These are phyloP conservation scores for Alternaria triticina DNA, from an alignment of 2,329 filamentous ascomycete species.

Conservation along the genomic window DNA sequence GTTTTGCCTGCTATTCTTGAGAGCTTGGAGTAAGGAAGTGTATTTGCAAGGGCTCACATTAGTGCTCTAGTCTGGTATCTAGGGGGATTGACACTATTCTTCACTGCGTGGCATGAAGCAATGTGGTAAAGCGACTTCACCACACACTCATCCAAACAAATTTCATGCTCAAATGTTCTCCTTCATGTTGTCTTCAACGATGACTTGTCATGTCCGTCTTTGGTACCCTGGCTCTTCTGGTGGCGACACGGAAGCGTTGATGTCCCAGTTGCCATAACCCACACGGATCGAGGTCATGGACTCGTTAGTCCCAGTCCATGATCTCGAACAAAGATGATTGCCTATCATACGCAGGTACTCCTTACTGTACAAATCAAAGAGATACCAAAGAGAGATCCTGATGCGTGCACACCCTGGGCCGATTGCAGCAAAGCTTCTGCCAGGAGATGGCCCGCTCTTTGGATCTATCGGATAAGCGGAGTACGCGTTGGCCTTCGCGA, in stretches of 20 bases:
- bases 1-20: background rate
- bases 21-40: background rate
- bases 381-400: background rate
- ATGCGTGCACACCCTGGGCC: background rate
- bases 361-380: background rate
- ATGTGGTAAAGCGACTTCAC: no score
- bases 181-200: no score
- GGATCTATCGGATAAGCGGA: background rate
- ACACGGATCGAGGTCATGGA: background rate
- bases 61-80: background rate
- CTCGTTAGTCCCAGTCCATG: background rate
- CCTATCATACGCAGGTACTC: no score
- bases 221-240: background rate
- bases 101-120: no score
- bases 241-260: background rate
- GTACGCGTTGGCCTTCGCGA: background rate
- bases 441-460: no score
- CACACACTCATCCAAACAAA: no score
- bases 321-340: background rate
- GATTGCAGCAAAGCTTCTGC: background rate
- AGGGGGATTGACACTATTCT: background rate
- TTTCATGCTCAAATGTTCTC: no score
- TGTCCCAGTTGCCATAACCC: background rate
- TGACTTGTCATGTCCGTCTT: background rate
- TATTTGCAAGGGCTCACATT: background rate